Evolutionary conservation across 192 early-diverging fungal species (phyloP), one percentile per base, ranked within the genome.

Genomic region (Coemansia sp.): DNA sequence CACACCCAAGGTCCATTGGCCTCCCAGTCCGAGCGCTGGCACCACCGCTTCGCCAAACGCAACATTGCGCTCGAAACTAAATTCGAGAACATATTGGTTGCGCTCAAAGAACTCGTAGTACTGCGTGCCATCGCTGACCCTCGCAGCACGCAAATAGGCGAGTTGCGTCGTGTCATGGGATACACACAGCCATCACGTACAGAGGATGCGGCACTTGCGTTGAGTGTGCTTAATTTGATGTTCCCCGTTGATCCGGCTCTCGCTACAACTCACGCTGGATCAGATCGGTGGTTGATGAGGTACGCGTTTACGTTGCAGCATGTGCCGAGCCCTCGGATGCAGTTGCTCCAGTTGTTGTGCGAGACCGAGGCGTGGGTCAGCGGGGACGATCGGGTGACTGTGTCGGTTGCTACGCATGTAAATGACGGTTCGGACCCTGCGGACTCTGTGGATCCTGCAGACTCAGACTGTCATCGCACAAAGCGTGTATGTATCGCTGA

Each of bases 21-120:
- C 64, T 74, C 32, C 9, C 76, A 72, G 71, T 79, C 76, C 0
- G 76, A 79, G 64, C 71, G 76, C 41, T 74, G 71, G 76, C 71
- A 67, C 22, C 76, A 79, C 49, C 59, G 61, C 49, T 63, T 73
- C 53, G 76, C 71, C 26, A 79, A 79, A 54, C 76, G 76, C 57
- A 74, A 73, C 35, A 63, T 66, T 49, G 67, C 71, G 4, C 64
- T 67, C 22, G 76, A 79, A 32, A 71, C 68, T 6, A 69, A 73
- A 48, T 79, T 79, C 49, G 76, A 79, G 23, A 79, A 74, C 58
- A 65, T 72, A 12, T 54, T 79, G 27, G 71, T 79, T 26, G 76
- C 76, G 5, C 57, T 79, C 16, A 79, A 79, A 52, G 76, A 79
- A 39, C 67, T 79, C 1, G 76, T 67, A 12, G 61, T 79, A 1